A percentile compares a stretch with the other conserved stretches of the same genome.
These are phyloP conservation scores for Pseudocercospora pini-densiflorae DNA, from an alignment of 2,329 filamentous ascomycete genomes.

Conservation along the genomic window DNA sequence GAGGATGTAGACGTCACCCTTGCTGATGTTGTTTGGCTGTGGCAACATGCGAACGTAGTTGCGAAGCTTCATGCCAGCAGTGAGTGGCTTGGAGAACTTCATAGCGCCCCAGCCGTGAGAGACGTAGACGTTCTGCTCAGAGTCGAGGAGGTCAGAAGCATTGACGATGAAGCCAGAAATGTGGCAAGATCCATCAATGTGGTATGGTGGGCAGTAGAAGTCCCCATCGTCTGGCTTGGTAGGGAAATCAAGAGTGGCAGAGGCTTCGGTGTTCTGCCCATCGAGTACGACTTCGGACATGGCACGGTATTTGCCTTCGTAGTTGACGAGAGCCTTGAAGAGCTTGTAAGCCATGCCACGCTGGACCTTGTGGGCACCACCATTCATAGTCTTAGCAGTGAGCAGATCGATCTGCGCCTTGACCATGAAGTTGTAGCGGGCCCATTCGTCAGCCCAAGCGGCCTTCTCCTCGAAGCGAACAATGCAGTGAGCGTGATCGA, in stretches of 20 bases:
- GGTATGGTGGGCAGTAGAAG: constrained; percentile 63
- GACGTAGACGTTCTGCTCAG: constrained; percentile 64
- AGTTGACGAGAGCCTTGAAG: constrained; percentile 62
- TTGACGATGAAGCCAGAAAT: constrained; percentile 66
- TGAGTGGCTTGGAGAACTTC: constrained; percentile 49
- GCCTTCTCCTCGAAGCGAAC: constrained; percentile 65
- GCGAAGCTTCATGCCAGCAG: constrained; percentile 58
- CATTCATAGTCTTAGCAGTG: constrained; percentile 66
- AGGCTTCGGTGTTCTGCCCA: constrained; percentile 60
- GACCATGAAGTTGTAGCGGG: constrained; percentile 66
- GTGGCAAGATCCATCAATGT: constrained; percentile 63
- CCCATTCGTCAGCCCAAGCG: constrained; percentile 68
- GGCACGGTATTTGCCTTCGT: constrained; percentile 60
- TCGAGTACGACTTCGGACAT: constrained; percentile 65
- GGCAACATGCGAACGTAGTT: constrained; percentile 68
- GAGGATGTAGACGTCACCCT: constrained; percentile 65
- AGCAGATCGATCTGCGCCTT: constrained; percentile 66
- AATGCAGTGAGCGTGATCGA: constrained; percentile 66
- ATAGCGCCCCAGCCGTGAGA: constrained; percentile 66
- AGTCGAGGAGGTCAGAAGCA: constrained; percentile 62
- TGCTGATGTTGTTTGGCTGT: constrained; percentile 58
- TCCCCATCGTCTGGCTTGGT: constrained; percentile 59
- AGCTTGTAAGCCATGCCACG: constrained; percentile 80
- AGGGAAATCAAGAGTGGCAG: constrained; percentile 59
- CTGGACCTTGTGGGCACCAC: constrained; percentile 72